Conservation (phyloP, 2,329 filamentous ascomycete species). For the Hypoxylon sp. region DNA sequence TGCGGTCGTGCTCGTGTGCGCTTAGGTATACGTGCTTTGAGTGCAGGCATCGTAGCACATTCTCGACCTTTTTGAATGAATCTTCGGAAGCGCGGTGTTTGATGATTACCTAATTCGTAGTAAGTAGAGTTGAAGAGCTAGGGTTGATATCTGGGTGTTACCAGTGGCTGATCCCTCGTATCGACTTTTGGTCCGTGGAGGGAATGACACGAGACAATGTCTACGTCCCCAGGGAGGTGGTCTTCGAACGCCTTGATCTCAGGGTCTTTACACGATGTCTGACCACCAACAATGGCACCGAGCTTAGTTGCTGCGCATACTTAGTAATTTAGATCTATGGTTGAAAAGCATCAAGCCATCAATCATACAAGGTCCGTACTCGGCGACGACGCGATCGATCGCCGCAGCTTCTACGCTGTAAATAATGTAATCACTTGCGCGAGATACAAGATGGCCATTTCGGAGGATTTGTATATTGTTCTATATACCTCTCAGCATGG, state of each 20-base stretch:
- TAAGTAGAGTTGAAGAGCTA: not conserved
- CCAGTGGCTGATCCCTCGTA: conserved; percentile 88
- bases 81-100: conserved; percentile 87
- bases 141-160: conserved; percentile 57
- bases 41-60: conserved; percentile 84
- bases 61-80: conserved; percentile 83
- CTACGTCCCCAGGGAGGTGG: conserved; percentile 87
- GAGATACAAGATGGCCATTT: conserved; percentile 96
- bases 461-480: conserved; percentile 87
- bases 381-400: conserved; percentile 87
- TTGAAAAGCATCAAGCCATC: conserved; percentile 54
- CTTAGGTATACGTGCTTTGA: conserved; percentile 91
- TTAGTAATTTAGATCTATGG: conserved; percentile 18
- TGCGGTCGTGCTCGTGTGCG: conserved; percentile 91
- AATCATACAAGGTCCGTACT: conserved; percentile 91
- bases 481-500: conserved; percentile 74
- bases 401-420: conserved; percentile 97
- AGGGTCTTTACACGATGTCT: conserved; percentile 98
- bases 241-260: conserved; percentile 95
- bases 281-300: conserved; percentile 94
- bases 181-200: conserved; percentile 94
- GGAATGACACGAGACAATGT: conserved; percentile 96
- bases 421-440: conserved; percentile 97
- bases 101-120: conserved; percentile 76
- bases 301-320: conserved; percentile 84